Base-by-base conservation (phyloP, 2,329 filamentous ascomycete species). In the Venturia carpophila region DNA sequence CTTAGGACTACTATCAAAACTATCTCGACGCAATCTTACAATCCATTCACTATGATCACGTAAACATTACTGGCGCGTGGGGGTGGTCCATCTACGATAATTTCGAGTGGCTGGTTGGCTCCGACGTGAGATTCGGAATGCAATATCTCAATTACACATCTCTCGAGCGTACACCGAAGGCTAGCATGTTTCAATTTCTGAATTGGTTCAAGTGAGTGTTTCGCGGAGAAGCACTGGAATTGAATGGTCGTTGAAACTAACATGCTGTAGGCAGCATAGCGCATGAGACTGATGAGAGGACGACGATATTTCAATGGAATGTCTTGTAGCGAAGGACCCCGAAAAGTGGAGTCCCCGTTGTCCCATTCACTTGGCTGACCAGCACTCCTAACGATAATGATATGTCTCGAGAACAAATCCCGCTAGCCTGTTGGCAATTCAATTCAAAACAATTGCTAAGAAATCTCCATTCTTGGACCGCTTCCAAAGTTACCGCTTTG, bases 141-240 rank as follows among this genome's bases (percentile, higher is more conserved):
- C 76, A 79, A 71, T 77, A 78, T 41, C n/a, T 79, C 7, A 76
- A 79, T 64, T 78, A 78, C 60, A 75, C 73, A 30, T 74, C 71
- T 58, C 67, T 78, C 66, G 74, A 75, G 68, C 70, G 77, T 66
- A 74, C 72, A 47, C 76, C 76, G 1, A 79, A 79, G 68, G 77
- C 76, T 1, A 77, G 73, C 62, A 67, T 77, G 70, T 78, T 78
- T 64, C 76, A 79, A 68, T 74, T 76, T 45, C 65, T 78, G 68
- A 75, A 77, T 61, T 79, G 76, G 76, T 78, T 78, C 67, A 73
- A 58, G 52, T 58, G 10, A 58, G 52, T 58, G 2, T n/a, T 58
- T 10, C 15, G 2, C 10, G 1, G 21, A 21, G 10, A 27, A 10
- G 10, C n/a, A 11, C 21, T 52, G 21, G 5, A 4, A 27, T 52